Conservation (phyloP, 495 filamentous ascomycete genomes). For the Penicillium macrosclerotiorum region DNA sequence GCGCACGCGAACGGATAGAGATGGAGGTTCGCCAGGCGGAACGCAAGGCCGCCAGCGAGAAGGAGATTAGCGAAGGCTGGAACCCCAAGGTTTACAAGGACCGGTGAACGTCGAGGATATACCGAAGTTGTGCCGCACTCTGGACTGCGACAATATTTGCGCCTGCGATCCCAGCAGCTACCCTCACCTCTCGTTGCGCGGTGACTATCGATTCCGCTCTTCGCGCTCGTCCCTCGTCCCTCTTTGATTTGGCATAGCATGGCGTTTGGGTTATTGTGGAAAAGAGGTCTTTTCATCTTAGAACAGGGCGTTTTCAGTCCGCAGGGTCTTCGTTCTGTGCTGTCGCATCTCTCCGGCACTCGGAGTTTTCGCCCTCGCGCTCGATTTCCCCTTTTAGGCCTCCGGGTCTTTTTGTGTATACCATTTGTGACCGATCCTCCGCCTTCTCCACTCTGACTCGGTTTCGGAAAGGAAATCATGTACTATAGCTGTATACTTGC, state of each 20-base stretch:
- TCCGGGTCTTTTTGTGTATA: constrained; percentile 23
- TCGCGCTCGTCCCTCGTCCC: no score
- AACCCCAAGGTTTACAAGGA: constrained; percentile 95
- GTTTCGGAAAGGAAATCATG: constrained; percentile 22
- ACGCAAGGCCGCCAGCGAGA: constrained; percentile 50
- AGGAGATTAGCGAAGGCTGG: constrained; percentile 79
- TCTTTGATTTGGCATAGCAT: constrained; percentile 49
- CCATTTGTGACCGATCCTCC: constrained; percentile 16
- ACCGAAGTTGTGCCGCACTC: neutral
- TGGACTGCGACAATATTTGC: constrained; percentile 6
- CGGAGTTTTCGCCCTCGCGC: neutral
- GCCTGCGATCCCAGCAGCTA: constrained; percentile 5
- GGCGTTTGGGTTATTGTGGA: constrained; percentile 43
- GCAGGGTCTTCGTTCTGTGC: constrained; percentile 6
- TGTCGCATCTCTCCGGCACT: constrained; percentile 2
- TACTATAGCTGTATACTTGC: constrained; percentile 32
- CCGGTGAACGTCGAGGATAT: constrained; percentile 45
- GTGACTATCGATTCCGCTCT: constrained; percentile 14
- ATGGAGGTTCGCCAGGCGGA: constrained; percentile 60
- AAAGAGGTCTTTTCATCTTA: constrained; percentile 22
- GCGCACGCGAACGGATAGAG: constrained; percentile 90
- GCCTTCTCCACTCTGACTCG: constrained; percentile 29
- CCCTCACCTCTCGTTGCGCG: constrained; percentile 1
- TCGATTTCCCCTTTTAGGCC: constrained; percentile 11
- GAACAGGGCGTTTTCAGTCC: constrained; percentile 25